Evolutionary conservation across 2,329 filamentous ascomycete species (phyloP).

Genomic region (Penicillium vulpinum): DNA sequence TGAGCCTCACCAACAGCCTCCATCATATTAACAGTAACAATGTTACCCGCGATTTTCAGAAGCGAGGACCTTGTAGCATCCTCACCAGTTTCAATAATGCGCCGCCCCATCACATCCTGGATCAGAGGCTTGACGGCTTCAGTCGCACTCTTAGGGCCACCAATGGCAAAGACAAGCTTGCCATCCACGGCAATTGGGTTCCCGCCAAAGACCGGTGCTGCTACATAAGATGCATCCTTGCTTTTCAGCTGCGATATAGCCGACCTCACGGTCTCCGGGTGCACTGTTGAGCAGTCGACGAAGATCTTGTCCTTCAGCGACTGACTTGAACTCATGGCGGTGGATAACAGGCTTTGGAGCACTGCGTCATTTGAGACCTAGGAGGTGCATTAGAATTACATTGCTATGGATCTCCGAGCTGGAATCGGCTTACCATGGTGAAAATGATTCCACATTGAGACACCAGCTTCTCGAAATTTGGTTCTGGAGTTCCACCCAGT

Average conservation of each 20-base stretch:
- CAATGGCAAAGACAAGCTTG: conserved; percentile 49
- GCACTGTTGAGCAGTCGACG: conserved; percentile 83
- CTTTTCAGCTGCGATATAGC: conserved; percentile 36
- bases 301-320: conserved; percentile 71
- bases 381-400: conserved; percentile 12
- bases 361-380: conserved; percentile 46
- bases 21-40: conserved; percentile 47
- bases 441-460: conserved; percentile 43
- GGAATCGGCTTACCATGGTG: conserved; percentile 33
- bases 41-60: conserved; percentile 50
- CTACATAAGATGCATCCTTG: conserved; percentile 40
- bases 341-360: conserved; percentile 33
- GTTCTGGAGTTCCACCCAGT: conserved; percentile 36
- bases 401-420: not conserved
- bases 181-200: conserved; percentile 46
- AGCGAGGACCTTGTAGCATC: conserved; percentile 45
- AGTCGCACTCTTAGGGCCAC: conserved; percentile 37
- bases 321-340: conserved; percentile 26
- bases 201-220: conserved; percentile 48
- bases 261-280: conserved; percentile 64
- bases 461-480: conserved; percentile 37
- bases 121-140: conserved; percentile 43
- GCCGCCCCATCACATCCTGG: conserved; percentile 46
- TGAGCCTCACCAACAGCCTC: conserved; percentile 49
- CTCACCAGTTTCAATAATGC: conserved; percentile 46